Evolutionary conservation across 805 yeast genomes (phyloP), one percentile per base, ranked within the genome.

Genomic region (Saccharomycopsis amapae): DNA sequence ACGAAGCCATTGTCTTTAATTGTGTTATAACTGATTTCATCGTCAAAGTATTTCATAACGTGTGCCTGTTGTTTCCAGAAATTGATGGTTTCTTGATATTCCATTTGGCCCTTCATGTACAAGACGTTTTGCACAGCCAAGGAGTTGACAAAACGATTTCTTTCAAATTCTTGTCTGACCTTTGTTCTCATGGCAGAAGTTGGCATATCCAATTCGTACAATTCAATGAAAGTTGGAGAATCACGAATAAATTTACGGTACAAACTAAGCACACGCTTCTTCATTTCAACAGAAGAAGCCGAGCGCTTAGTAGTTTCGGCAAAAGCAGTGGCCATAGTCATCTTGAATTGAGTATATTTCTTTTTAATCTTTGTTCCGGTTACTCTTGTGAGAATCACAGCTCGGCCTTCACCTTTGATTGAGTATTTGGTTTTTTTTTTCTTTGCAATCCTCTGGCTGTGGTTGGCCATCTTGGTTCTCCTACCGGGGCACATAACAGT

Each of bases 21-120:
- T 36, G 69, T 69, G 53, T 71, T 71, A 54, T 82, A 75, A 28
- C 68, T 69, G 37, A 73, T 73, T 61, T 75, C 81, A 56, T 79
- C 79, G 55, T 80, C 85, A 56, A 85, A 85, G 69, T 81, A 85
- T 65, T 81, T 78, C 79, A 83, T 71, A 38, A 85, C 86, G 63
- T 85, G 94, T 53, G 89, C 76, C 60, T 77, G 79, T 70, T 86
- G 95, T 63, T 85, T 86, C 95, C 95, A 85, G 69, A 85, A 85
- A 66, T 86, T 86, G 58, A 81, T 73, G 58, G 85, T 72, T 61
- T 85, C 95, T 67, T 85, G 95, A 65, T 79, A 86, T 63, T 86
- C 95, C 93, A 84, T 84, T 58, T 84, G 88, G 5, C 90, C 95
- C 68, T 85, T 83, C 67, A 84, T 78, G 55, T 77, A 76, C 48